Conservation (phyloP, 495 filamentous ascomycete genomes). For the Daldinia caldariorum region DNA sequence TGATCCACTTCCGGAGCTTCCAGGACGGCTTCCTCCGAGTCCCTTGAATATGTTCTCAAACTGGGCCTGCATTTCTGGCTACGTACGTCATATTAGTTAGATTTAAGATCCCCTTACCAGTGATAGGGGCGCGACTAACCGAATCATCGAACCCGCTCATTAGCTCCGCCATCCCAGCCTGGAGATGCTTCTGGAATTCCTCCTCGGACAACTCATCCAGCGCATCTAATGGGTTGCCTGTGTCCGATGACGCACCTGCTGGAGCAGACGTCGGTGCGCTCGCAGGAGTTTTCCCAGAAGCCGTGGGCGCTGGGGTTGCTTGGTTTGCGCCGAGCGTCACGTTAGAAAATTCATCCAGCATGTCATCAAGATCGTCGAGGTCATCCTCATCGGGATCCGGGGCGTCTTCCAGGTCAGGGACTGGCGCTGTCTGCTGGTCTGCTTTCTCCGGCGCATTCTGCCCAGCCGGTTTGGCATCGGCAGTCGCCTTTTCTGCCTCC, state of each 20-base stretch:
- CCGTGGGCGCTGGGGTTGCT: conserved; percentile 50
- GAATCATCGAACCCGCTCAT: conserved; percentile 74
- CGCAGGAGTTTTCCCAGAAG: conserved; percentile 53
- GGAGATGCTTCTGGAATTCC: conserved; percentile 83
- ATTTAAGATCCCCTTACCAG: background rate
- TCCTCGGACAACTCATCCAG: conserved; percentile 64
- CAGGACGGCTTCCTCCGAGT: conserved; percentile 63
- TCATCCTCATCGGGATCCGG: conserved; percentile 86
- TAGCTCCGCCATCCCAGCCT: conserved; percentile 86
- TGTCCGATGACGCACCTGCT: conserved; percentile 14
- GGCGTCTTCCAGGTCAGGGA: conserved; percentile 56
- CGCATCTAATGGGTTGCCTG: conserved; percentile 27
- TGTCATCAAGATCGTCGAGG: conserved; percentile 91
- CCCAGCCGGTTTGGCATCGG: conserved; percentile 24
- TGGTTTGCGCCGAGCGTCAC: conserved; percentile 63
- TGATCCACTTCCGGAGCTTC: conserved; percentile 41
- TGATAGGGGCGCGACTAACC: conserved; percentile 45
- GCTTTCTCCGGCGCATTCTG: conserved; percentile 16
- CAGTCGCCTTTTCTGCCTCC: conserved; percentile 32
- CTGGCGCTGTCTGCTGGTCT: conserved; percentile 40
- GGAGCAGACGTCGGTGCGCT: conserved; percentile 19
- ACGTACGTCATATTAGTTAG: conserved; percentile 44
- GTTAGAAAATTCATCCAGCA: conserved; percentile 87
- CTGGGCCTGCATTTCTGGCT: conserved; percentile 84
- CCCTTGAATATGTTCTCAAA: conserved; percentile 87